Evolutionary conservation across 2,329 filamentous ascomycete species (phyloP).

Genomic region (Zymoseptoria crescenta): DNA sequence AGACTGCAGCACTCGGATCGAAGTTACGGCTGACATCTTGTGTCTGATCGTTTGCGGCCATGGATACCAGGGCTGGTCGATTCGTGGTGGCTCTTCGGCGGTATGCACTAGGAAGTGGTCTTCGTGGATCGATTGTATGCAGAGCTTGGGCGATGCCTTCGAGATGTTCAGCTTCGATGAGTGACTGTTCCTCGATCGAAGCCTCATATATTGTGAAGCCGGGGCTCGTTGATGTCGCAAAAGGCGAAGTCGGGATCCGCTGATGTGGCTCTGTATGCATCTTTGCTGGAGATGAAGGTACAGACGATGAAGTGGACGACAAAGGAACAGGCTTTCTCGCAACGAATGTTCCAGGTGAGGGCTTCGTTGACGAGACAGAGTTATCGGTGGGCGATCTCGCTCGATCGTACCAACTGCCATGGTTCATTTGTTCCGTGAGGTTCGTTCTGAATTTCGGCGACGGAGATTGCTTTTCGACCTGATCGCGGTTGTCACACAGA

Average conservation of each 20-base stretch:
- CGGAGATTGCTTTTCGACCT: not conserved
- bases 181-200: not conserved
- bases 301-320: not conserved
- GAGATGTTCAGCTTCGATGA: constrained; percentile 2
- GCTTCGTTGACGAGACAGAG: not conserved
- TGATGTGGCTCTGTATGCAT: not conserved
- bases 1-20: constrained; percentile 24
- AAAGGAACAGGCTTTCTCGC: not conserved
- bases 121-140: not conserved
- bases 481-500: not conserved
- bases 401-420: not conserved
- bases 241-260: not conserved
- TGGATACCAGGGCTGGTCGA: not conserved
- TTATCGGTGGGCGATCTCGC: not conserved
- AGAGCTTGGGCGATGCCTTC: not conserved
- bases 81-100: not conserved
- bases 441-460: not conserved
- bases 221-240: too few relatives aligned
- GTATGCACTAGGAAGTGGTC: not conserved
- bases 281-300: not conserved
- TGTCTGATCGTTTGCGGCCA: not conserved
- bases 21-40: constrained; percentile 8
- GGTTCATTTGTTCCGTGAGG: not conserved
- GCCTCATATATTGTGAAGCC: not conserved
- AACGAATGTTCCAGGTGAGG: not conserved